Percentiles rank a stretch among this genome's conserved stretches.
Conservation (phyloP, 2,329 filamentous ascomycete genomes). For the Sclerotinia nivalis region DNA sequence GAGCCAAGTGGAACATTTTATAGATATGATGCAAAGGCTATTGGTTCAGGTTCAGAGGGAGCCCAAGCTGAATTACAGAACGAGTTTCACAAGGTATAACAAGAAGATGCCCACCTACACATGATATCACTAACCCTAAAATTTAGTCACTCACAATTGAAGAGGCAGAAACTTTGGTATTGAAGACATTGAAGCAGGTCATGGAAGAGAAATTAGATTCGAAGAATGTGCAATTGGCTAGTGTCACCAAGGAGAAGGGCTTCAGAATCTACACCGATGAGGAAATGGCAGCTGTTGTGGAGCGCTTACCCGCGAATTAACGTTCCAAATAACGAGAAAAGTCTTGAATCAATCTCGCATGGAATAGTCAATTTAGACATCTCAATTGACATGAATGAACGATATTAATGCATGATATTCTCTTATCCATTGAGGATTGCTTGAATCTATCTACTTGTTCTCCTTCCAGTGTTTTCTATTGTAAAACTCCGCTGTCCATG, state of each 20-base stretch:
- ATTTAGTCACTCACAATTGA: slow-evolving; percentile 79
- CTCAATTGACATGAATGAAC: slow-evolving; percentile 22
- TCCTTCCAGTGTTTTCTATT: not conserved
- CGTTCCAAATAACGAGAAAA: slow-evolving; percentile 17
- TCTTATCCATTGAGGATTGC: not conserved
- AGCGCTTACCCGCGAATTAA: slow-evolving; percentile 71
- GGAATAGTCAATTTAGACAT: slow-evolving; percentile 17
- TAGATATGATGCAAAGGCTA: slow-evolving; percentile 98
- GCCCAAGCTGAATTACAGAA: slow-evolving; percentile 98
- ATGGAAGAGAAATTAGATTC: slow-evolving; percentile 99
- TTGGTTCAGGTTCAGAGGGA: slow-evolving; percentile 94
- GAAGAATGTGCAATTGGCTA: slow-evolving; percentile 98
- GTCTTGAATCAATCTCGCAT: slow-evolving; percentile 20
- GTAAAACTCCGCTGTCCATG: slow-evolving; percentile 54
- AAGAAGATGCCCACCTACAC: not conserved
- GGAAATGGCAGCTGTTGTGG: slow-evolving; percentile 93
- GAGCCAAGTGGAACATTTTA: slow-evolving; percentile 99
- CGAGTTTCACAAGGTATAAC: slow-evolving; percentile 83
- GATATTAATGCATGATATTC: slow-evolving; percentile 9
- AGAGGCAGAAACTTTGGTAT: slow-evolving; percentile 90
- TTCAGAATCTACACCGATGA: slow-evolving; percentile 99
- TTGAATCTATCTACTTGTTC: not conserved
- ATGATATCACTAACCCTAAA: slow-evolving; percentile 6
- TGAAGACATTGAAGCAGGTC: slow-evolving; percentile 98
- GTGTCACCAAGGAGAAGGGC: slow-evolving; percentile 95